Evolutionary conservation across 1,139 yeast species (phyloP).

Genomic region (Kodamaea fungicola): DNA sequence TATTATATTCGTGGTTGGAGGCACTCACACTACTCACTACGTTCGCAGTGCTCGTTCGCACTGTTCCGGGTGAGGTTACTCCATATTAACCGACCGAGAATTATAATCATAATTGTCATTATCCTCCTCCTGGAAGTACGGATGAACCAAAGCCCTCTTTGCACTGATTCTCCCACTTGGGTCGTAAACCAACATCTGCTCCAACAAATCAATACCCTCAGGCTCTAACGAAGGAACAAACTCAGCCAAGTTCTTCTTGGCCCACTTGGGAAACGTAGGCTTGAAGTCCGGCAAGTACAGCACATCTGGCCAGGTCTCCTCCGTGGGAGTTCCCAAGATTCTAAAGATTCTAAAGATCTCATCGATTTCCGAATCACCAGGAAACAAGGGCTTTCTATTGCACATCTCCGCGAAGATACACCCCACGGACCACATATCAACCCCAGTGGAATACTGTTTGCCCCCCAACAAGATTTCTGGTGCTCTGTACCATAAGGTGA

Average conservation of each 20-base stretch:
- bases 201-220: conserved; percentile 80
- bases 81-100: conserved; percentile 41
- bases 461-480: conserved; percentile 97
- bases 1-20: too few species aligned
- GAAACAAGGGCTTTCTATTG: conserved; percentile 89
- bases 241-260: conserved; percentile 63
- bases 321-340: conserved; percentile 91
- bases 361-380: conserved; percentile 97
- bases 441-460: conserved; percentile 95
- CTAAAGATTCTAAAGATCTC: conserved; percentile 94
- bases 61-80: too few species aligned
- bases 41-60: neutral
- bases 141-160: conserved; percentile 85
- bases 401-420: conserved; percentile 99
- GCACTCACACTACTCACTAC: too few species aligned
- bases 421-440: conserved; percentile 98
- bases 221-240: conserved; percentile 79
- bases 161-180: conserved; percentile 95
- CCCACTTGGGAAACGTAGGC: conserved; percentile 95
- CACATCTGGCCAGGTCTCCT: conserved; percentile 95
- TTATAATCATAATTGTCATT: conserved; percentile 32
- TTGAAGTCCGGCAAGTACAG: conserved; percentile 91
- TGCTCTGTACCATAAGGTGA: conserved; percentile 96
- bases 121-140: conserved; percentile 67
- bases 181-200: conserved; percentile 79